Base-by-base conservation (phyloP, 139 green algal genomes). In the Tetratostichococcus sp. region DNA sequence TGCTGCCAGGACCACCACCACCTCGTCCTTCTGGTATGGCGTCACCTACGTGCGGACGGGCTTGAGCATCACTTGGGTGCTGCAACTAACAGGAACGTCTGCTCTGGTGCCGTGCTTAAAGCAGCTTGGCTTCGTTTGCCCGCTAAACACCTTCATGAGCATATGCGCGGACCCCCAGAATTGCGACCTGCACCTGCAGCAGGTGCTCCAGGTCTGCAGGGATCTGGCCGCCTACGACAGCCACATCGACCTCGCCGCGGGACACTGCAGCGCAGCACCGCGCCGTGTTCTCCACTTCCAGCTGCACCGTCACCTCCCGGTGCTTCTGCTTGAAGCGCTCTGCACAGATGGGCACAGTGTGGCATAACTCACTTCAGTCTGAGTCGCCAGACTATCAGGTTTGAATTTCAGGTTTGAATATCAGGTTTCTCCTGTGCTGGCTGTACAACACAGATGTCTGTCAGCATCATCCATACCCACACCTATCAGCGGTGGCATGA, bases 251-350 rank as follows among this genome's bases (percentile, higher is more conserved):
- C 35, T 82, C 82, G 0, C 82, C 82, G 17, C 65, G 30, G 4
- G 78, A 59, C 11, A 86, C 82, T 1, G 72, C 71, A n/a, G 28
- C 30, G 71, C 82, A 86, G 65, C 78, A 83, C 28, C 58, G 65
- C 35, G 59, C 42, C 32, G 77, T 82, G 71, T 82, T 82, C 66
- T 82, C 77, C 78, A 86, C 82, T 17, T 76, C 65, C 28, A 86
- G 70, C 32, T 79, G 35, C 2, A 86, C 67, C n/a, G 30, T 70
- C 28, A 86, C 78, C n/a, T 69, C 66, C 21, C 43, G 59, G 35
- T 78, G 67, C n/a, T 43, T 14, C 28, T 43, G 43, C 67, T 71
- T 77, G 72, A 75, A 82, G 22, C 43, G 59, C 67, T 74, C 77
- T 80, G 76, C 76, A 59, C 3, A 4, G 22, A 11, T 11, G n/a